A percentile compares a stretch with the other conserved stretches of the same genome.
Conservation (phyloP, 2,329 filamentous ascomycete genomes). For the Aspergillus terreus region DNA sequence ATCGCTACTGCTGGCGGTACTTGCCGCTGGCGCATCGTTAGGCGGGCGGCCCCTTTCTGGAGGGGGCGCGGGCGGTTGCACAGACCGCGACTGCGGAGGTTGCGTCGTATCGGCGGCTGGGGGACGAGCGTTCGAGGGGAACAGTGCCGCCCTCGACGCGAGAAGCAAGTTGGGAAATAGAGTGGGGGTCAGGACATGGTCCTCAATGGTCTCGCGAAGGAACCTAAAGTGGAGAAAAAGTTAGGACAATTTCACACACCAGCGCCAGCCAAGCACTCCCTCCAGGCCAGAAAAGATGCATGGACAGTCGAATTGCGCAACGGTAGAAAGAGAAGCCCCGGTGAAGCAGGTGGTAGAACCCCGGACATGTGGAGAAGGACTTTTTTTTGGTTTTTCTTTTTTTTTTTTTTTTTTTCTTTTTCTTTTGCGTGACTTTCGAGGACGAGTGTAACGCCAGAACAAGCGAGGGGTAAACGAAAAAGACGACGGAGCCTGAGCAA, state of each 20-base stretch:
- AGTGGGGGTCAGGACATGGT: constrained; percentile 61
- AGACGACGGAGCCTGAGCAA: constrained; percentile 3
- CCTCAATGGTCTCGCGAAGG: constrained; percentile 49
- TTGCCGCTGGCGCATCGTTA: constrained; percentile 15
- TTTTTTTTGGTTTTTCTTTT: no score
- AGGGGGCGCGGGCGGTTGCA: constrained; percentile 20
- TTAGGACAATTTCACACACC: constrained; percentile 4
- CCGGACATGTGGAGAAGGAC: constrained; percentile 20
- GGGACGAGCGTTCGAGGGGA: constrained; percentile 77
- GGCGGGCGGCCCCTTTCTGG: constrained; percentile 10
- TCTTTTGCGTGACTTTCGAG: neutral
- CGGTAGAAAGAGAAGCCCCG: constrained; percentile 1
- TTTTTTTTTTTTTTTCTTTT: neutral
- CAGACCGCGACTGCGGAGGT: constrained; percentile 19
- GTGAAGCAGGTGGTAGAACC: constrained; percentile 6
- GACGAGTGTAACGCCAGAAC: constrained; percentile 1
- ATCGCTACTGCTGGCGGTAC: constrained; percentile 19
- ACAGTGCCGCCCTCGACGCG: constrained; percentile 70
- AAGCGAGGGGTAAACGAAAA: constrained; percentile 11
- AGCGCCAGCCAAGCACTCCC: constrained; percentile 1
- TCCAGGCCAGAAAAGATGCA: neutral
- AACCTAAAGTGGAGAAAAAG: constrained; percentile 31
- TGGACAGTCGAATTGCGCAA: constrained; percentile 12
- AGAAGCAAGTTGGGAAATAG: constrained; percentile 59
- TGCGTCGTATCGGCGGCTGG: constrained; percentile 31